Percentiles rank a stretch among this genome's conserved stretches.
Evolutionary conservation across 1,139 yeast genomes (phyloP).

Genomic region (Nakaseomyces delphensis): DNA sequence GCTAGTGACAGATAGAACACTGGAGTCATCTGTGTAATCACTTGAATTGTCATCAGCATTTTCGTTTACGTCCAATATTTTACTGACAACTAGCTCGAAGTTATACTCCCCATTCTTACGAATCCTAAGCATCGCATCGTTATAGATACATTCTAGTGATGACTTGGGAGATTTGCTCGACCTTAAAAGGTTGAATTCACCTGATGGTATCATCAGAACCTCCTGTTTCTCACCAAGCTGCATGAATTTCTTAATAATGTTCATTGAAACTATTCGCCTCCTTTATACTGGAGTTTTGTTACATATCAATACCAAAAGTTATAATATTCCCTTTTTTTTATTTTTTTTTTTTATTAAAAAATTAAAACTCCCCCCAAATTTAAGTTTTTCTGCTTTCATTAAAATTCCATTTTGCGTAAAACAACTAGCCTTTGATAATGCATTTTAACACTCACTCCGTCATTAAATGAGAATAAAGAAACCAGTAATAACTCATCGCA

Average conservation of each 20-base stretch:
- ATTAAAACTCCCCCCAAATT: no score
- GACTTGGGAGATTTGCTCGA: constrained; percentile 79
- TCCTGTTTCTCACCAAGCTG: constrained; percentile 58
- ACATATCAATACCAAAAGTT: no score
- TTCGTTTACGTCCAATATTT: constrained; percentile 54
- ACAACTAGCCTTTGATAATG: no score
- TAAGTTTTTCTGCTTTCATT: no score
- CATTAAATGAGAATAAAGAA: no score
- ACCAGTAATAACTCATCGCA: no score
- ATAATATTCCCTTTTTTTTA: neutral
- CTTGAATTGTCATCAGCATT: constrained; percentile 43
- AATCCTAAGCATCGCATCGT: constrained; percentile 69
- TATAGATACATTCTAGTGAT: constrained; percentile 72
- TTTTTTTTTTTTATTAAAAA: no score
- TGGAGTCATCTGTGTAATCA: constrained; percentile 38
- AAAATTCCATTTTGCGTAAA: no score
- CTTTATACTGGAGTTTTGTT: neutral
- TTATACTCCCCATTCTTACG: constrained; percentile 54
- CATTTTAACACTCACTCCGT: no score
- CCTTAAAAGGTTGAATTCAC: constrained; percentile 66
- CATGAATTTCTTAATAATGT: constrained; percentile 64
- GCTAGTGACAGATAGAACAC: constrained; percentile 58
- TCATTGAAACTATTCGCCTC: constrained; percentile 40
- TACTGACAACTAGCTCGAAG: constrained; percentile 64
- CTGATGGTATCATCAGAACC: constrained; percentile 65